Conservation (phyloP, 208 protist genomes). For the Crithidia mellificae region DNA sequence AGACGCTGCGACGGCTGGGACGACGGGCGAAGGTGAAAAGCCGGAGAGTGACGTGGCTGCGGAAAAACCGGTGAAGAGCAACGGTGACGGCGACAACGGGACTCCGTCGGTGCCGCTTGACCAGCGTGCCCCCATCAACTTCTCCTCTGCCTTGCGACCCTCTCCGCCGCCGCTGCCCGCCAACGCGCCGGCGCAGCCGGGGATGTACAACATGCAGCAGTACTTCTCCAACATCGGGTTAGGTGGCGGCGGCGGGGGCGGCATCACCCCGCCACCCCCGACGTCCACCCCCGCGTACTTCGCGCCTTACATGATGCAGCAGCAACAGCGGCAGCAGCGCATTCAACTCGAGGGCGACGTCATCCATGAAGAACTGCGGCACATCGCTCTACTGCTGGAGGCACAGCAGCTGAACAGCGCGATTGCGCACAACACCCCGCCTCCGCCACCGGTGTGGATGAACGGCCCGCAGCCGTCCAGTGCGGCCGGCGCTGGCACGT, state of each 20-base stretch:
- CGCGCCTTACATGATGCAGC: conserved; percentile 11
- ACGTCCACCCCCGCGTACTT: background rate
- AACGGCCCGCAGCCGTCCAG: conserved; percentile 12
- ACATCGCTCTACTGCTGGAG: conserved; percentile 27
- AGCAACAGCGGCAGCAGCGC: conserved; percentile 4
- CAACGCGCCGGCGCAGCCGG: background rate
- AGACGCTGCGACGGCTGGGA: too few species aligned
- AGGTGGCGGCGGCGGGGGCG: conserved; percentile 6
- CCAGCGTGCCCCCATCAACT: conserved; percentile 11
- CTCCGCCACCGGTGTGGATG: conserved; percentile 6
- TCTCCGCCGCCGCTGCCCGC: background rate
- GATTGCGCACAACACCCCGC: conserved; percentile 19
- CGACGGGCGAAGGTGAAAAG: background rate
- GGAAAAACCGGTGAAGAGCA: background rate
- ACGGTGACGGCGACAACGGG: background rate
- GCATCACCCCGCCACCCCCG: background rate
- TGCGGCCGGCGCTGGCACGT: conserved; percentile 26
- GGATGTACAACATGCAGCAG: background rate
- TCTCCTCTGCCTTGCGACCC: conserved; percentile 1
- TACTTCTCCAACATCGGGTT: conserved; percentile 19
- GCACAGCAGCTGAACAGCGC: conserved; percentile 27
- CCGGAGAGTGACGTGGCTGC: background rate
- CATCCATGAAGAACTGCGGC: conserved; percentile 33
- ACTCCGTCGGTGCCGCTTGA: background rate
- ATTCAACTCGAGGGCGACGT: conserved; percentile 17